A percentile compares a stretch with the other conserved stretches of the same genome.
Evolutionary conservation across 331 rosid species (phyloP).

Genomic region (Rhamnella rubrinervis): DNA sequence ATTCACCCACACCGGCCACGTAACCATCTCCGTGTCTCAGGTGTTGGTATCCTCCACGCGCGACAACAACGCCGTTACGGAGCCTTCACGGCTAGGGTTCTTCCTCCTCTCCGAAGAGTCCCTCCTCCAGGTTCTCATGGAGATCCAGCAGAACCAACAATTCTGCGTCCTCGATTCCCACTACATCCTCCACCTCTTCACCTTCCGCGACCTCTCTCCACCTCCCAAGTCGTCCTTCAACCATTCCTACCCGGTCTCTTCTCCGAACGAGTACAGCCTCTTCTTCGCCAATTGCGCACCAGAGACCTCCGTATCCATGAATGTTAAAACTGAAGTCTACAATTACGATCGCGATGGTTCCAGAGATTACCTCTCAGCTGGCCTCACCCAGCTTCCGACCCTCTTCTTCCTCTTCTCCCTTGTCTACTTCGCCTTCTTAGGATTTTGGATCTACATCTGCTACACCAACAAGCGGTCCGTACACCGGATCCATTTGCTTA

Average conservation of each 20-base stretch:
- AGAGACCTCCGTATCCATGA: conserved; percentile 66
- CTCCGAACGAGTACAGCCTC: conserved; percentile 79
- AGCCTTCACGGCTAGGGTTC: conserved; percentile 68
- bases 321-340: conserved; percentile 65
- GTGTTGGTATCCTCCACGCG: conserved; percentile 46
- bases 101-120: conserved; percentile 78
- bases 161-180: conserved; percentile 76
- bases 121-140: conserved; percentile 78
- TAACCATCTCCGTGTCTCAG: conserved; percentile 47
- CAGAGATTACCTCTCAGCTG: conserved; percentile 77
- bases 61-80: conserved; percentile 3
- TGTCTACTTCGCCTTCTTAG: conserved; percentile 48
- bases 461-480: conserved; percentile 45
- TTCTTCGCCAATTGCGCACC: conserved; percentile 89
- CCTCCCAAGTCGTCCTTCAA: conserved; percentile 59
- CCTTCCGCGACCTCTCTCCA: conserved; percentile 65
- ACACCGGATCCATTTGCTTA: conserved; percentile 73
- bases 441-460: conserved; percentile 53
- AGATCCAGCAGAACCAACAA: conserved; percentile 79
- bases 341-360: conserved; percentile 56
- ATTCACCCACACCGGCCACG: conserved; percentile 75
- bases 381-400: conserved; percentile 71
- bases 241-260: conserved; percentile 54
- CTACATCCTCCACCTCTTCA: conserved; percentile 55
- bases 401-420: conserved; percentile 56